Percentiles rank a stretch among this genome's conserved stretches.
Evolutionary conservation across 2,329 filamentous ascomycete genomes (phyloP).

Genomic region (Clonostachys rhizophaga): DNA sequence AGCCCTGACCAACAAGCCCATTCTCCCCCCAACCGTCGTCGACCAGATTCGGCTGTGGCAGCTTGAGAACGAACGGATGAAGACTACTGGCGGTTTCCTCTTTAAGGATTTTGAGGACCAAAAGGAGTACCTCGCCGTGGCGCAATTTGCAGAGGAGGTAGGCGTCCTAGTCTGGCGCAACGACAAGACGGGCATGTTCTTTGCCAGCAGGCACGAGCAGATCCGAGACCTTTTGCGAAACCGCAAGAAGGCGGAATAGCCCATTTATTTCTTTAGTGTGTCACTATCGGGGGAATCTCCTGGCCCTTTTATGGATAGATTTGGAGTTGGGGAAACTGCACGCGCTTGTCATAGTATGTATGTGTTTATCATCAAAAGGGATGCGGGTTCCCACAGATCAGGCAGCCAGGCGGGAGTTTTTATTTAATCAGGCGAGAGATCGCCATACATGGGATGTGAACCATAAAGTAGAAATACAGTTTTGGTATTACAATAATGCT

Average conservation of each 20-base stretch:
- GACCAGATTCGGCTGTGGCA: constrained; percentile 98
- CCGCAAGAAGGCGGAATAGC: constrained; percentile 41
- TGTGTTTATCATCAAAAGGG: too few species aligned
- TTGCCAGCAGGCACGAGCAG: constrained; percentile 87
- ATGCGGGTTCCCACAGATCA: too few species aligned
- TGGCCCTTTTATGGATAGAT: background rate
- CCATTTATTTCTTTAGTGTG: background rate
- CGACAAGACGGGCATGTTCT: constrained; percentile 77
- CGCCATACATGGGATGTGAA: too few species aligned
- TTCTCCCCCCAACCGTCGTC: constrained; percentile 90
- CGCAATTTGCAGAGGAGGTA: constrained; percentile 80
- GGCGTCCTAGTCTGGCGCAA: constrained; percentile 88
- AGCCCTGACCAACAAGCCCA: constrained; percentile 53
- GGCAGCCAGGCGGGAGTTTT: too few species aligned
- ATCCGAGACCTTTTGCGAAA: constrained; percentile 75
- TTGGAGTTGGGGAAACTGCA: constrained; percentile 5
- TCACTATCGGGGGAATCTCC: background rate
- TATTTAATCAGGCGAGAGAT: too few species aligned
- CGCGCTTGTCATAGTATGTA: too few species aligned
- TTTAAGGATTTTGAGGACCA: constrained; percentile 81
- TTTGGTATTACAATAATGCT: too few species aligned
- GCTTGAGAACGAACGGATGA: constrained; percentile 92
- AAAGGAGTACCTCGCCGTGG: constrained; percentile 66
- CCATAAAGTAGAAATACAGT: too few species aligned
- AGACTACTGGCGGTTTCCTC: constrained; percentile 74